Percentiles rank a stretch among this genome's conserved stretches.
These are phyloP conservation scores for Apostasia ramifera DNA, from an alignment of 106 monocot species.

Conservation along the genomic window DNA sequence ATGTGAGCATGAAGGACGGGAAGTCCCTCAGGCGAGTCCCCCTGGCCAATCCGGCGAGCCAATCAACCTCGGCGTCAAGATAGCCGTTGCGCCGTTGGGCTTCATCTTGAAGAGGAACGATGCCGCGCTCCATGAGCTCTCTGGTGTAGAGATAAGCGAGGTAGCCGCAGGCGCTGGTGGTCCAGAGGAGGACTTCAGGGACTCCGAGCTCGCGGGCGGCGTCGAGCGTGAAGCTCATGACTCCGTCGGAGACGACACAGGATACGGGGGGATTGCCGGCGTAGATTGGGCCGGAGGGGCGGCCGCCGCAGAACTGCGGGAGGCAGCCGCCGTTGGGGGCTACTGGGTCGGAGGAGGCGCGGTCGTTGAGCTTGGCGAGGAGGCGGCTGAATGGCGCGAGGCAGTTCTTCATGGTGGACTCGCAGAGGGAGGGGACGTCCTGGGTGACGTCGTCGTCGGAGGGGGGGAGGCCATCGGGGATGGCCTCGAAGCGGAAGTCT, in stretches of 20 bases:
- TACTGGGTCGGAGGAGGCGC: too few species aligned
- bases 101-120: conserved; percentile 10
- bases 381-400: conserved; percentile 6
- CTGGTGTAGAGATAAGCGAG: conserved; percentile 16
- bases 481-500: conserved; percentile 14
- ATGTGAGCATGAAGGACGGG: conserved; percentile 48
- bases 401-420: too few species aligned
- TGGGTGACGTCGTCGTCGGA: conserved; percentile 3
- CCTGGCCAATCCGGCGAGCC: too few species aligned
- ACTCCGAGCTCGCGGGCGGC: conserved; percentile 17
- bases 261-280: conserved; percentile 16
- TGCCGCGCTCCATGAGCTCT: conserved; percentile 21
- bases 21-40: conserved; percentile 44
- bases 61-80: too few species aligned
- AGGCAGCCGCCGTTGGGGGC: too few species aligned
- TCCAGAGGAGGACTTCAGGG: conserved; percentile 19
- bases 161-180: conserved; percentile 24
- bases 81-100: too few species aligned
- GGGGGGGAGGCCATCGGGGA: conserved; percentile 3
- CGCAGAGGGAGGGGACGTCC: neutral
- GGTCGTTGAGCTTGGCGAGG: conserved; percentile 8
- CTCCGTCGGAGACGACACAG: conserved; percentile 21
- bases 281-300: too few species aligned
- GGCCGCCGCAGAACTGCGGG: too few species aligned
- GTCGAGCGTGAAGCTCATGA: conserved; percentile 25